These are phyloP conservation scores for Magnolia changhungtana DNA, from an alignment of 164 flowering plant species.

Conservation along the genomic window DNA sequence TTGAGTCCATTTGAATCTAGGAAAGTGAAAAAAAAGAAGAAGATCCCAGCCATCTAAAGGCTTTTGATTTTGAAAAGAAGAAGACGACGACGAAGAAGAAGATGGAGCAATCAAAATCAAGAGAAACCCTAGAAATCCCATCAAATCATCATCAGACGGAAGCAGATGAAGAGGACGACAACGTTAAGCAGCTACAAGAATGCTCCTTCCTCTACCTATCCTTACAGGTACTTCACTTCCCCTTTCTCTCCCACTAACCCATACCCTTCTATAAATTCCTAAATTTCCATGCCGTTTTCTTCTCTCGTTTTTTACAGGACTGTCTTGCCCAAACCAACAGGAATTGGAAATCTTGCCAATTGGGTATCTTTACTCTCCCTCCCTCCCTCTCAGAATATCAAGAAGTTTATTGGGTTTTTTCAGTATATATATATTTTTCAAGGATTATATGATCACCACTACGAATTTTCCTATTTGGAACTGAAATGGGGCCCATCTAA, in stretches of 20 bases:
- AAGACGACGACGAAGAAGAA: neutral
- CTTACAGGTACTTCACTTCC: constrained; percentile 48
- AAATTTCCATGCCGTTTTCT: neutral
- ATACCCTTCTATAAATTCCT: neutral
- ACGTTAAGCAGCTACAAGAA: constrained; percentile 76
- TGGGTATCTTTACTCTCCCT: constrained; percentile 32
- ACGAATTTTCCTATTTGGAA: neutral
- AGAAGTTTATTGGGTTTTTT: no score
- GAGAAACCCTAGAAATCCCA: neutral
- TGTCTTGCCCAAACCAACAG: constrained; percentile 60
- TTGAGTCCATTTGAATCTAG: no score
- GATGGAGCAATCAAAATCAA: neutral
- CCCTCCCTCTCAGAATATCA: neutral
- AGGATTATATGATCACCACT: no score
- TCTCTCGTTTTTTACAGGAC: constrained; percentile 49
- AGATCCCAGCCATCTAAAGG: no score
- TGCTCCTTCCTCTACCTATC: constrained; percentile 69
- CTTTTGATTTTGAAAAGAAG: no score
- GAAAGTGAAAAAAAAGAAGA: no score
- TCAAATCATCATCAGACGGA: constrained; percentile 53
- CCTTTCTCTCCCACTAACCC: constrained; percentile 20
- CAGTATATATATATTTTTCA: no score
- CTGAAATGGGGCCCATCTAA: neutral
- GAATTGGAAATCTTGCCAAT: constrained; percentile 83
- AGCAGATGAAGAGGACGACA: constrained; percentile 82